Evolutionary conservation across 1,284 basidiomycete species (phyloP), one percentile per base, ranked within the genome.

Genomic region (Caloboletus inedulis): DNA sequence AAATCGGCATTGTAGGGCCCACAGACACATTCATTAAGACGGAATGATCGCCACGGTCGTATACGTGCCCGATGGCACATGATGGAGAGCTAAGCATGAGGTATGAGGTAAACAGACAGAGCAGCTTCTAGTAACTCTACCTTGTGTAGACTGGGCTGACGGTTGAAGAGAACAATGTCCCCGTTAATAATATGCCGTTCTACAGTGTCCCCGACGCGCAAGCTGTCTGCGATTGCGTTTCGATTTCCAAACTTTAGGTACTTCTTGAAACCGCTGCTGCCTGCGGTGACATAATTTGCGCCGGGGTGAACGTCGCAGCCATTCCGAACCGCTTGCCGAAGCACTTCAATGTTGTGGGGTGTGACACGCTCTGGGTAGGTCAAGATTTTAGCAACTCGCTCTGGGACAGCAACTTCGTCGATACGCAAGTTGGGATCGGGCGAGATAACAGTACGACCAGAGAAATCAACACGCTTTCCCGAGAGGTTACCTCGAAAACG

Each of bases 1-100:
- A 99, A 99, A 76, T 99, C 97, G 50, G 97, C 97, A 68, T 98
- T 98, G 76, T 99, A 99, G 2, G 97, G 97, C 48, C 94, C 96
- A 73, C 97, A 99, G 9, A 97, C 97, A 82, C 97, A 99, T 71
- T 99, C 97, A 69, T 99, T 99, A 53, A 99, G 77, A 44, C 97
- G 84, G 77, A 99, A 98, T 1, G 97, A 94, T 60, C 96, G 78
- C 97, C 97, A 99, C 34, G 97, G 97, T 30, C 97, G 80, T 52
- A 99, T 84, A 80, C 96, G 66, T 14, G 66, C 96, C 58, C 94
- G 80, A 75, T 99, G 97, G 68, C 94, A 98, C 94, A 99, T 99
- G 71, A 99, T 99, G 1, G 95, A 98, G 19, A 98, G 78, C 86
- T 96, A 74, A 57, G 69, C 74, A 37, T 18, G 4, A 13, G 42